Base-by-base conservation (phyloP, 2,329 filamentous ascomycete genomes). In the Diaporthe ampelina region DNA sequence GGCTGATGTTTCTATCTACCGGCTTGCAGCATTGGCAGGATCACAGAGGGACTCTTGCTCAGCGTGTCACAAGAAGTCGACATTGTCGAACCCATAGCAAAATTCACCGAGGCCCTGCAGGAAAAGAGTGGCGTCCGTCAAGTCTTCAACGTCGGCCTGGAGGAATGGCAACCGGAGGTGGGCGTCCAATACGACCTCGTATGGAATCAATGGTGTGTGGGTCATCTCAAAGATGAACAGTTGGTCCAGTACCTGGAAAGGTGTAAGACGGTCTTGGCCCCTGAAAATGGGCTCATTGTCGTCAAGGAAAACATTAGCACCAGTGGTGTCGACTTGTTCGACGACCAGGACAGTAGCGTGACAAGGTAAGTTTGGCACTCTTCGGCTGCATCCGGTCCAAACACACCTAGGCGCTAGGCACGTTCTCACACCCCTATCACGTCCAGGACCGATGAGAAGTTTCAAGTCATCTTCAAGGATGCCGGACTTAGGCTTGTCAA, bases 171-270 rank as follows among this genome's bases (percentile, higher is more conserved):
- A 15, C 86, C 88, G 0, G 84, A 79, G 0, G 78, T 83, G 2
- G 85, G 80, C 13, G 79, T 83, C 11, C 81, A 84, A 65, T 98
- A 98, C 82, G 93, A 95, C 81, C 82, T 98, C 59, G 91, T 98
- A 75, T 98, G 94, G 94, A 93, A 90, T 70, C 95, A 98, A 83
- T 98, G 95, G 95, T 98, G 95, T 82, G 83, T 96, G 10, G 93
- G 94, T 32, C 93, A 98, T 82, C 85, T 98, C 72, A 95, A 90
- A 0, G 95, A 98, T 80, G 83, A 83, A 10, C 91, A 97, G 81
- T 81, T 98, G 5, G 86, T 93, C 0, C 85, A 84, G 2, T 97
- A 92, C 79, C 83, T 98, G 21, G 78, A 84, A 73, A 86, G 90
- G 35, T 94, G 94, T 81, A 88, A 87, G 63, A 78, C 82, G 0